Evolutionary conservation across 2,329 filamentous ascomycete species (phyloP), one percentile per base, ranked within the genome.

Genomic region (Xylariaceae sp.): DNA sequence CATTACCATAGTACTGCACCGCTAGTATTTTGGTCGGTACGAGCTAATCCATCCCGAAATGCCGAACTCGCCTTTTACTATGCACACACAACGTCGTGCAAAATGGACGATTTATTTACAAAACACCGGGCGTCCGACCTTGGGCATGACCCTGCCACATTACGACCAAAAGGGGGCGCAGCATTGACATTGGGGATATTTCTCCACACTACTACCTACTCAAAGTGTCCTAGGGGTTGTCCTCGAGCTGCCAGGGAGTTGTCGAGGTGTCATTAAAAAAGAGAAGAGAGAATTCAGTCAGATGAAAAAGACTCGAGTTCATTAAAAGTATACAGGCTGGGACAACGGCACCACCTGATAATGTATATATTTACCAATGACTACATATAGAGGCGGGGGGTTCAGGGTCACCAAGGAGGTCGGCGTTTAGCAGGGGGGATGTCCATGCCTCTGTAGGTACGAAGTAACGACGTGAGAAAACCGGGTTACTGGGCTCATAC

Each of bases 21-120:
- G 23, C 37, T 55, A 45, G 39, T 39, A 37, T 37, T 42, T 44
- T 37, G 34, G 49, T 35, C 30, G 11, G 49, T 10, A 35, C 15
- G 49, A 35, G 11, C 18, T 35, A 23, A 35, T 6, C n/a, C 30
- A 49, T n/a, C 34, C 10, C 49, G 11, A 23, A 42, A 47, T 23
- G 34, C 42, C 7, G 8, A 57, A 30, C 50, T 45, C 18, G 30
- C 34, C 4, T 30, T 50, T 35, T 15, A 39, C 39, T 13, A 56
- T 35, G 44, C 17, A 34, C 55, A 48, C 50, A 48, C 50, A 45
- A 18, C 30, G 53, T 57, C 30, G 17, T 59, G 61, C 50, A 55
- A 35, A 51, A 37, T 53, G 47, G 49, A 44, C 6, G 30, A 34
- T 15, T 10, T n/a, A 49, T 47, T 18, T 30, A 15, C 48, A 53